Percentiles rank a stretch among this genome's conserved stretches.
Conservation (phyloP, 2,329 filamentous ascomycete species). For the Fonsecaea pugnacius region DNA sequence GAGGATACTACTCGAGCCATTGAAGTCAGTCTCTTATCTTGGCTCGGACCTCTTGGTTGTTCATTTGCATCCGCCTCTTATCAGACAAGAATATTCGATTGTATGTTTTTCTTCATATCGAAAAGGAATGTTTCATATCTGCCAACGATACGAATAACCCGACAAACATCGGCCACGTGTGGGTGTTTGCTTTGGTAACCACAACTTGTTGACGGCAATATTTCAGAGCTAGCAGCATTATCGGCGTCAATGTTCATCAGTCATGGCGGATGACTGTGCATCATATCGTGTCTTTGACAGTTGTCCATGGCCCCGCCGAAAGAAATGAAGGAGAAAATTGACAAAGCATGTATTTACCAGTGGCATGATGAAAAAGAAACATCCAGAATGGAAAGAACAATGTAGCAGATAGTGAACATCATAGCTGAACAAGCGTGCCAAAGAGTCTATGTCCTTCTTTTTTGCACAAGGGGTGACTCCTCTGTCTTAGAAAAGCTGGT, state of each 20-base stretch:
- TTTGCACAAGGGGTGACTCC: not conserved
- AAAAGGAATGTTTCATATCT: slow-evolving; percentile 28
- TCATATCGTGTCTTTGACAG: slow-evolving; percentile 26
- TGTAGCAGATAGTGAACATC: slow-evolving; percentile 31
- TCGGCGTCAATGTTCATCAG: slow-evolving; percentile 25
- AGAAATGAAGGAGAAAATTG: slow-evolving; percentile 13
- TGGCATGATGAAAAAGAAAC: slow-evolving; percentile 27
- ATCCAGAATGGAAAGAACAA: slow-evolving; percentile 24
- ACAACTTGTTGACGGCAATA: slow-evolving; percentile 25
- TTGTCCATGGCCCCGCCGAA: slow-evolving; percentile 22
- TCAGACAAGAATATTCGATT: slow-evolving; percentile 16
- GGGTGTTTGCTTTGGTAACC: slow-evolving; percentile 16
- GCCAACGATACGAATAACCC: slow-evolving; percentile 11
- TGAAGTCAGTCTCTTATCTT: slow-evolving; percentile 27
- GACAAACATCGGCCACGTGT: slow-evolving; percentile 8
- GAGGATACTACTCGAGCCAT: slow-evolving; percentile 22
- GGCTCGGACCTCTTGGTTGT: slow-evolving; percentile 31
- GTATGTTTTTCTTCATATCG: slow-evolving; percentile 30
- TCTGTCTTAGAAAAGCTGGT: not conserved
- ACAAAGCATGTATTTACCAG: slow-evolving; percentile 30
- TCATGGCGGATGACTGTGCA: slow-evolving; percentile 17
- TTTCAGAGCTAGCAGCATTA: slow-evolving; percentile 28
- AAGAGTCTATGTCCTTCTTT: not conserved
- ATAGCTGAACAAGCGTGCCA: slow-evolving; percentile 24
- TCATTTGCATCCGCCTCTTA: slow-evolving; percentile 24